Evolutionary conservation across 2,329 filamentous ascomycete genomes (phyloP), one percentile per base, ranked within the genome.

Genomic region (Ophiostoma australiae): DNA sequence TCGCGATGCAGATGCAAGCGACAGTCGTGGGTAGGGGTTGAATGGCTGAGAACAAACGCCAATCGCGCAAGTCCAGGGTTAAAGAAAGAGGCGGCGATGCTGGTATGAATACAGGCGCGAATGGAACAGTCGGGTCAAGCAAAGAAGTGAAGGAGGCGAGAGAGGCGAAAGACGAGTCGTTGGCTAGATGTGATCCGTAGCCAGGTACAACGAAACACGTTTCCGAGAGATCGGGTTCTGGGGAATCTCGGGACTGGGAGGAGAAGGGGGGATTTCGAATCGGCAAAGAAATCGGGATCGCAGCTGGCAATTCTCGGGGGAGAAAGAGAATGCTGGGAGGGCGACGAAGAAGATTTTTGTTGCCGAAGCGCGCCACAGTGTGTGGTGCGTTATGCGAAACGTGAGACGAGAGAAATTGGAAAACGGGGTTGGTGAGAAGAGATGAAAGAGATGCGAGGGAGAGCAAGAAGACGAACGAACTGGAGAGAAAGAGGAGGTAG

Each of bases 301-400:
- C 61, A 41, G 33, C 33, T 41, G 37, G 35, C 23, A 41, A 66
- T 33, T 27, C 52, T 48, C 48, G 44, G 33, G 63, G 44, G 33
- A 15, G 20, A n/a, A 44, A 69, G 63, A 35, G 65, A 72, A 58
- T 70, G 66, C 48, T 58, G 65, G 37, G 68, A 68, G 23, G 68
- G 31, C 39, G 71, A 68, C 69, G 39, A 66, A 41, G 69, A 15
- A 41, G 39, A 66, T 37, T 15, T 69, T 20, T 58, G 61, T 68
- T 65, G 69, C 69, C 67, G 70, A 69, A 69, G 71, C 71, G 69
- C 69, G 71, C 71, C 71, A 72, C 71, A 58, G 65, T 72, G 69
- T 67, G 69, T 61, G 67, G 66, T 72, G 70, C 68, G 68, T 61
- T 63, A 71, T 71, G 66, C 70, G 70, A 71, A 71, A 71, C 68